Conservation (phyloP, 1,139 yeast species). For the Barnettozyma hawaiiensis region DNA sequence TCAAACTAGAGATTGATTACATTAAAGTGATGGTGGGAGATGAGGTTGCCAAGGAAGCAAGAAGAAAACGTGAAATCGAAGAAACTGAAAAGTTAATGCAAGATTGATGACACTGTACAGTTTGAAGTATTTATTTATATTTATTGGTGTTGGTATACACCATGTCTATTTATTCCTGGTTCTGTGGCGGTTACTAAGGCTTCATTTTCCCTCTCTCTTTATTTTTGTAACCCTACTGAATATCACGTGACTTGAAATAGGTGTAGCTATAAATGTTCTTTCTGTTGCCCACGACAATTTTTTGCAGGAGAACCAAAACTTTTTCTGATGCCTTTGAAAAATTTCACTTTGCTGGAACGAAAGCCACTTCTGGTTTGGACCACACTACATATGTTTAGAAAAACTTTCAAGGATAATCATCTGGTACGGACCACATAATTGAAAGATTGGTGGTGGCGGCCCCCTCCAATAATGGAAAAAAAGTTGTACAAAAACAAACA, state of each 20-base stretch:
- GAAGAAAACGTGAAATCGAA: constrained; percentile 15
- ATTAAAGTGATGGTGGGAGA: constrained; percentile 63
- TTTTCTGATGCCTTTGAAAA: not conserved
- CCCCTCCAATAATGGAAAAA: not conserved
- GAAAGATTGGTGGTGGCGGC: not conserved
- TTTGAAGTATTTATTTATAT: constrained; percentile 1
- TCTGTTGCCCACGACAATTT: not conserved
- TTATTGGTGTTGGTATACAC: not conserved
- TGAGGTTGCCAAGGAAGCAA: constrained; percentile 34
- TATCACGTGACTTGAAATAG: constrained; percentile 6
- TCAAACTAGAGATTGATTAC: constrained; percentile 63
- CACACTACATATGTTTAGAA: constrained; percentile 1
- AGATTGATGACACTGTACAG: not conserved
- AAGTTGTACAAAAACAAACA: not conserved
- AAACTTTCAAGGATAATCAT: not conserved
- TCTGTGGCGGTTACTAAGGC: too few relatives aligned
- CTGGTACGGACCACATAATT: constrained; percentile 1
- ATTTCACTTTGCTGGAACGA: not conserved
- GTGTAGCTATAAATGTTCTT: not conserved
- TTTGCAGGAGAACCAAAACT: not conserved
- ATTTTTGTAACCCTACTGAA: constrained; percentile 9
- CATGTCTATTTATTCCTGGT: not conserved
- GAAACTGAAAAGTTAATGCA: constrained; percentile 2
- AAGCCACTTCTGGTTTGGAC: constrained; percentile 6
- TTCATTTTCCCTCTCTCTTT: too few relatives aligned